A percentile compares a stretch with the other conserved stretches of the same genome.
These are phyloP conservation scores for Pyrenophora teres DNA, from an alignment of 2,329 filamentous ascomycete species.

Conservation along the genomic window DNA sequence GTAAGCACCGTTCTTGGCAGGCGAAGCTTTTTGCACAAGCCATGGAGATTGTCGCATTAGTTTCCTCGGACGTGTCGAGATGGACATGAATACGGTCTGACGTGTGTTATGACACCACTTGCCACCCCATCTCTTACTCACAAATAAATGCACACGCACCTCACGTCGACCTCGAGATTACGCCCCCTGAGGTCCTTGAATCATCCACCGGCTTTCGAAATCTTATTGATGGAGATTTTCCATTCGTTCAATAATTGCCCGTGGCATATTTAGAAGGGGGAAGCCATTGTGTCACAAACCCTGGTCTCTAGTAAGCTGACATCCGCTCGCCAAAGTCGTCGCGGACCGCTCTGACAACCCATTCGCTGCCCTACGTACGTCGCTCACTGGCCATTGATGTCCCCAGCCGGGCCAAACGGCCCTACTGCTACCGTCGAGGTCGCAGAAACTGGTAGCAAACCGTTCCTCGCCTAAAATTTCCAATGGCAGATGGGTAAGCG, in stretches of 20 bases:
- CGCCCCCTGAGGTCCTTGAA: not conserved
- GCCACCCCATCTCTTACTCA: not conserved
- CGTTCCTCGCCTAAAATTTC: not conserved
- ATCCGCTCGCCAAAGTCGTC: slow-evolving; percentile 8
- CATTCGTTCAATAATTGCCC: slow-evolving; percentile 1
- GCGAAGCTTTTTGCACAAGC: not conserved
- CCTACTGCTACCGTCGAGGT: not conserved
- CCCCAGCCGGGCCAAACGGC: slow-evolving; percentile 8
- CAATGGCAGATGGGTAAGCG: not conserved
- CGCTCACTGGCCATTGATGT: slow-evolving; percentile 1
- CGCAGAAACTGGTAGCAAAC: slow-evolving; percentile 1
- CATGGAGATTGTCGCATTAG: not conserved
- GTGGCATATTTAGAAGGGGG: slow-evolving; percentile 1
- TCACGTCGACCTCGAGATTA: not conserved
- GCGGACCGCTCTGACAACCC: slow-evolving; percentile 9
- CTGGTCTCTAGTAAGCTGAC: slow-evolving; percentile 14
- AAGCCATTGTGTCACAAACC: slow-evolving; percentile 7
- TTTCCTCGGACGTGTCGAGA: not conserved
- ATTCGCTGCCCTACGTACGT: slow-evolving; percentile 1
- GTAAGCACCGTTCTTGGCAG: slow-evolving; percentile 1
- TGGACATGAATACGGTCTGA: slow-evolving; percentile 5
- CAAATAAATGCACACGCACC: not conserved
- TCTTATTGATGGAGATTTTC: slow-evolving; percentile 1
- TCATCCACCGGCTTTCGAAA: not conserved
- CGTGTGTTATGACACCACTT: slow-evolving; percentile 1